phyloP scores from a whole-genome alignment of 164 flowering plant genomes.

The Sextonia rubra region DNA sequence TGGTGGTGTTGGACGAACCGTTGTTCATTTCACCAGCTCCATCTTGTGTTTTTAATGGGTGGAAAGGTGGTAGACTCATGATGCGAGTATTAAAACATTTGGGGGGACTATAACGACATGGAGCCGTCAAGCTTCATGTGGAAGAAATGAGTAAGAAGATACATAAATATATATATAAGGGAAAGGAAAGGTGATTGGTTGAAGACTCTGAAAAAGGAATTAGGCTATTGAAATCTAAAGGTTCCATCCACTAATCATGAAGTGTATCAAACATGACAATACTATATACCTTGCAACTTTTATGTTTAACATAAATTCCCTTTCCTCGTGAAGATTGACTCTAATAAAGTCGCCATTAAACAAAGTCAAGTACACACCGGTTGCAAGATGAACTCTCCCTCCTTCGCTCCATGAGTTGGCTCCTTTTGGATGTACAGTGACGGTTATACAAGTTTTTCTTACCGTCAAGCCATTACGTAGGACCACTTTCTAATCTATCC shows the following conservation, averaged over 20 bases:
- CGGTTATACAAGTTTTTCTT: too few species aligned
- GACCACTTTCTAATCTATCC: too few species aligned
- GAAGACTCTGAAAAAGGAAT: constrained; percentile 4
- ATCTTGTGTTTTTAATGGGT: not conserved
- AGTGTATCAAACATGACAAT: constrained; percentile 24
- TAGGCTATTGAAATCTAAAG: constrained; percentile 17
- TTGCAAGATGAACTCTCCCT: not conserved
- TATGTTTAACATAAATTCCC: constrained; percentile 9
- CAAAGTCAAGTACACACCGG: not conserved
- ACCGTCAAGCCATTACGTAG: too few species aligned
- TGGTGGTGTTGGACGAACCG: not conserved
- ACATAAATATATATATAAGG: not conserved
- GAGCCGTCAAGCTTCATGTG: constrained; percentile 8
- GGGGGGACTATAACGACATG: not conserved
- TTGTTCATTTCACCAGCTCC: not conserved
- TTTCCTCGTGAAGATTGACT: constrained; percentile 16
- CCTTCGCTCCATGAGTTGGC: not conserved
- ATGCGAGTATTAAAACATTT: not conserved
- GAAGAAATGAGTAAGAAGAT: constrained; percentile 23
- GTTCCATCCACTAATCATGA: constrained; percentile 31
- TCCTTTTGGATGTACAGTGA: too few species aligned
- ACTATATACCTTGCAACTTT: not conserved
- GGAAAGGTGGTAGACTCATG: not conserved
- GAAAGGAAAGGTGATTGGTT: constrained; percentile 6
- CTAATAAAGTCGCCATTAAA: constrained; percentile 9